phyloP scores from a whole-genome alignment of 257 asterid genomes.

The Euphrasia confusa region DNA sequence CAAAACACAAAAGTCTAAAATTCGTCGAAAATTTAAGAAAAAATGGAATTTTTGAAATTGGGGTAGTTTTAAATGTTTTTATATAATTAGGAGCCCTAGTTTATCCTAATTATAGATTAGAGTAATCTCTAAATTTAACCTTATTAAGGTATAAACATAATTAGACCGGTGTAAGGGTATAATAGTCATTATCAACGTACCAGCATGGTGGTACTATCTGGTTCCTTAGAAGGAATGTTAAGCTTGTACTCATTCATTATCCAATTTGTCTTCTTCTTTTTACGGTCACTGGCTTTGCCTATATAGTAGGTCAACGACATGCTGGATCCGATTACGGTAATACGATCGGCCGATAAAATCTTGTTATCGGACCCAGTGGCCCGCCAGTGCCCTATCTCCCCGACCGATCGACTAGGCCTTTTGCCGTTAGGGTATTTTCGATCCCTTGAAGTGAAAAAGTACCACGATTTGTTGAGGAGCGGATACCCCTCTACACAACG shows the following conservation, averaged over 20 bases:
- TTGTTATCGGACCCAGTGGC: no score
- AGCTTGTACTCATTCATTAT: not conserved
- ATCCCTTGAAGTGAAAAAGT: not conserved
- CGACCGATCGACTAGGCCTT: not conserved
- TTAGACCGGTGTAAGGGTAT: no score
- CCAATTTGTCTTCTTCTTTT: not conserved
- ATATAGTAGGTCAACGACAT: no score
- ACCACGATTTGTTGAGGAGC: not conserved
- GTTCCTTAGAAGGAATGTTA: not conserved
- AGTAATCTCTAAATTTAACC: no score
- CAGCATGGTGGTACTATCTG: not conserved
- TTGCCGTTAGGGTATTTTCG: not conserved
- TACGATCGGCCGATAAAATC: no score
- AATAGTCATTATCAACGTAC: not conserved
- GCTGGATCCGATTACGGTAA: no score
- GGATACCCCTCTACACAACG: not conserved
- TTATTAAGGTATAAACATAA: no score
- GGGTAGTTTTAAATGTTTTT: no score
- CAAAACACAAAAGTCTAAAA: no score
- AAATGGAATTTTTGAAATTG: no score
- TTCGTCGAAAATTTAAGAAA: not conserved
- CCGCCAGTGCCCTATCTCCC: not conserved
- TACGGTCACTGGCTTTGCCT: not conserved
- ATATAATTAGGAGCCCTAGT: no score
- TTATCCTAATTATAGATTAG: no score